Base-by-base conservation (phyloP, 176 grass and related monocot genomes). In the Oryza punctata region DNA sequence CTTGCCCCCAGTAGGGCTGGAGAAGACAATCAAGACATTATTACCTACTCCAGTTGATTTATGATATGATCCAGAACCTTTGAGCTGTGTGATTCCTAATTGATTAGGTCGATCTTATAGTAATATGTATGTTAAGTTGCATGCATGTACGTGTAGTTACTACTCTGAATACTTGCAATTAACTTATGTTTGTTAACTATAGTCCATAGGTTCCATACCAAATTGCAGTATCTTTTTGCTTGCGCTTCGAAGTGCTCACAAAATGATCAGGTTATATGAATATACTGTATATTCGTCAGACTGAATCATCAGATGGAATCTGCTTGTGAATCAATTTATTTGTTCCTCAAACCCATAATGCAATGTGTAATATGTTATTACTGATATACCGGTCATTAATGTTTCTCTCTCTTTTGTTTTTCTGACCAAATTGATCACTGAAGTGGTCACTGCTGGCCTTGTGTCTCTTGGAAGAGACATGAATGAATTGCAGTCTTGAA, bases 301-400 rank as follows among this genome's bases (percentile, higher is more conserved):
- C 12, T 71, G 41, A 65, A 69, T 84, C 81, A 23, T 40, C 46
- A 24, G 26, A 80, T 49, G 49, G 81, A 84, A 84, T 89, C 81
- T 89, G 38, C 81, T 23, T 74, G 21, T 57, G 27, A 78, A 69
- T 28, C 44, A 59, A 41, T 10, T 84, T 11, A 21, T 67, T 72
- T 12, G 14, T 67, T 47, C 60, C 69, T 75, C 1, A 12, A 12
- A 46, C 29, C 9, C 35, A 83, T 37, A 44, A 32, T 41, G 23
- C 29, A 65, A 4, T 7, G 14, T 23, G 59, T 13, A 28, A 29
- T 52, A 70, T 6, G 57, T 60, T 6, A 57, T 33, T 76, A 69
- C 6, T 81, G 40, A 5, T 24, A 33, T 2, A 60, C 30, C 21
- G 4, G 60, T 19, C 37, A 63, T 44, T 27, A 10, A 35, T 1